A percentile compares a stretch with the other conserved stretches of the same genome.
Evolutionary conservation across 352 stramenopile species (phyloP).

Genomic region (Phytopythium boreale): DNA sequence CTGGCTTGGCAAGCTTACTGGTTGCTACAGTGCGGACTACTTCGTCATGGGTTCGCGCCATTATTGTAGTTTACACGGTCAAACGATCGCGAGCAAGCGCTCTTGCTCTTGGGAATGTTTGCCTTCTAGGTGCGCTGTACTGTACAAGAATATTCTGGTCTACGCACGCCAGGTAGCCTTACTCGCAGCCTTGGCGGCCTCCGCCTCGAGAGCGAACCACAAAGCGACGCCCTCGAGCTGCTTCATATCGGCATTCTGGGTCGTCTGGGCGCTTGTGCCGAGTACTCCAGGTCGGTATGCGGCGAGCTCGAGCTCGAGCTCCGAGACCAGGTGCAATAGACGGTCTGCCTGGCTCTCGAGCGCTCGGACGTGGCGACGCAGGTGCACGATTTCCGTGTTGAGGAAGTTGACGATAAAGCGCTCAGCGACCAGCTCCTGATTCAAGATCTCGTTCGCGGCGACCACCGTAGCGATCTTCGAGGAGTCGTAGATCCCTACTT

Average conservation of each 20-base stretch:
- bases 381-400: neutral
- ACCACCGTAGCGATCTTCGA: neutral
- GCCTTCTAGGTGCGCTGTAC: neutral
- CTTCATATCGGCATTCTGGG: neutral
- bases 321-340: neutral
- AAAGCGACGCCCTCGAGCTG: neutral
- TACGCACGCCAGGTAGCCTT: neutral
- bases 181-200: neutral
- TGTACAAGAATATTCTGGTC: neutral
- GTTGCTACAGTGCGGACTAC: neutral
- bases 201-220: neutral
- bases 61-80: too few species aligned
- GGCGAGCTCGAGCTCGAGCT: slow-evolving; percentile 4
- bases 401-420: neutral
- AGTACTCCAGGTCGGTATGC: neutral
- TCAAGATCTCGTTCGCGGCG: neutral
- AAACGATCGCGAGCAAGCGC: too few species aligned
- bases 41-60: neutral
- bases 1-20: neutral
- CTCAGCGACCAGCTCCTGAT: neutral
- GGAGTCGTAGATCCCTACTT: too few species aligned
- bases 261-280: neutral
- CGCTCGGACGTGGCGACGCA: neutral
- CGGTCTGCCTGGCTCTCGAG: neutral
- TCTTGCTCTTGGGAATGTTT: neutral